Evolutionary conservation across 75 land plant species (phyloP).

Genomic region (Pinus taeda): DNA sequence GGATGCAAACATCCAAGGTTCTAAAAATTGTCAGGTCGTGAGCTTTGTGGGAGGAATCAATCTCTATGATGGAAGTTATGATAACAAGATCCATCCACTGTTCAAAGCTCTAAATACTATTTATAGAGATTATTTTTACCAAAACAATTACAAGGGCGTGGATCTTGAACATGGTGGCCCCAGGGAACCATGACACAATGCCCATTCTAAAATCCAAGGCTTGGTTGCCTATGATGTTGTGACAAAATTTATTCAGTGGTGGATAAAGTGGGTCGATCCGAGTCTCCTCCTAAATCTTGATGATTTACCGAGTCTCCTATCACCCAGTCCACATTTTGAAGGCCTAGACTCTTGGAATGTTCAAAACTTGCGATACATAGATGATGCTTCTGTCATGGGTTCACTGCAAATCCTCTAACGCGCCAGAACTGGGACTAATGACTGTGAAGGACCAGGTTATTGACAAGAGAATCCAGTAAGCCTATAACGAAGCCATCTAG

Average conservation of each 20-base stretch:
- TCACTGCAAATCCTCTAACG: conserved; percentile 14
- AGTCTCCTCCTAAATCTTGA: too few species aligned
- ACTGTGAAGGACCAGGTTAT: conserved; percentile 23
- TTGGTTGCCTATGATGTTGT: conserved; percentile 52
- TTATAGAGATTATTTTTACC: too few species aligned
- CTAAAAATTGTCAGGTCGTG: conserved; percentile 12
- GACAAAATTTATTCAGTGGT: conserved; percentile 49
- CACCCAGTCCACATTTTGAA: background rate
- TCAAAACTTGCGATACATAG: too few species aligned
- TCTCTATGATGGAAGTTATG: conserved; percentile 85
- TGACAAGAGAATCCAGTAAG: too few species aligned
- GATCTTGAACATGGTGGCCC: conserved; percentile 28
- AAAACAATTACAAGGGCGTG: too few species aligned
- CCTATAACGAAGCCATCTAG: too few species aligned
- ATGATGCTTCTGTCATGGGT: too few species aligned
- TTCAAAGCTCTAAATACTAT: too few species aligned
- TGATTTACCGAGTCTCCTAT: background rate
- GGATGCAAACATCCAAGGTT: conserved; percentile 20
- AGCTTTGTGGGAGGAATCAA: conserved; percentile 84
- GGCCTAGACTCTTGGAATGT: conserved; percentile 2
- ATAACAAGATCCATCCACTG: too few species aligned
- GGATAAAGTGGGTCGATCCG: conserved; percentile 3
- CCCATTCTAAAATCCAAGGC: conserved; percentile 40
- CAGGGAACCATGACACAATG: conserved; percentile 64
- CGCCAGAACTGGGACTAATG: conserved; percentile 14